Conservation (phyloP, 768 basidiomycete genomes). For the Serendipita sp. region DNA sequence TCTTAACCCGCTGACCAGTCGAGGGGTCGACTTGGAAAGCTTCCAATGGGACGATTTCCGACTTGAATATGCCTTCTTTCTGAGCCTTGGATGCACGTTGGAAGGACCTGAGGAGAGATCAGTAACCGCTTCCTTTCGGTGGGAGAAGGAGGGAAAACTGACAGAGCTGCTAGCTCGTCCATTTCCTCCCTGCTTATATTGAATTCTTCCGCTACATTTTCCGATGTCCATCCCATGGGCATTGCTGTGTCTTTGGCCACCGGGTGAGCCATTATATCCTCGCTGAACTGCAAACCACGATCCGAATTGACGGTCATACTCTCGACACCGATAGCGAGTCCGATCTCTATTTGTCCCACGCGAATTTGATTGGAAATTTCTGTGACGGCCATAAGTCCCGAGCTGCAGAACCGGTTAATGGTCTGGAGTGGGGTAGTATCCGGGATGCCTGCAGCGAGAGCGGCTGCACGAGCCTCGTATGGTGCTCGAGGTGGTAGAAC, state of each 20-base stretch:
- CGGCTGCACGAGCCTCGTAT: constrained; percentile 58
- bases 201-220: constrained; percentile 69
- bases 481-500: constrained; percentile 22
- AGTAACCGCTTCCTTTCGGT: not conserved
- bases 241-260: constrained; percentile 20
- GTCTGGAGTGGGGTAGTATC: constrained; percentile 58
- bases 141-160: not conserved
- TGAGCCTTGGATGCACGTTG: constrained; percentile 65
- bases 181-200: constrained; percentile 56
- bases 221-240: constrained; percentile 84
- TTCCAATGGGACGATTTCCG: constrained; percentile 59
- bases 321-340: constrained; percentile 26
- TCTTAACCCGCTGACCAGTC: constrained; percentile 13
- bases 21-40: constrained; percentile 12
- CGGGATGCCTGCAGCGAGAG: constrained; percentile 67
- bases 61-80: constrained; percentile 41
- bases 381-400: constrained; percentile 72
- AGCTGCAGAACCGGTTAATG: constrained; percentile 71
- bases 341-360: constrained; percentile 64
- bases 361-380: constrained; percentile 61
- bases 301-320: constrained; percentile 15
- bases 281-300: constrained; percentile 10
- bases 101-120: constrained; percentile 32
- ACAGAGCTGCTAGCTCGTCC: constrained; percentile 51
- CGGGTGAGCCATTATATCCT: constrained; percentile 16